Conservation (phyloP, 2,329 filamentous ascomycete genomes). For the Graphium sp. region DNA sequence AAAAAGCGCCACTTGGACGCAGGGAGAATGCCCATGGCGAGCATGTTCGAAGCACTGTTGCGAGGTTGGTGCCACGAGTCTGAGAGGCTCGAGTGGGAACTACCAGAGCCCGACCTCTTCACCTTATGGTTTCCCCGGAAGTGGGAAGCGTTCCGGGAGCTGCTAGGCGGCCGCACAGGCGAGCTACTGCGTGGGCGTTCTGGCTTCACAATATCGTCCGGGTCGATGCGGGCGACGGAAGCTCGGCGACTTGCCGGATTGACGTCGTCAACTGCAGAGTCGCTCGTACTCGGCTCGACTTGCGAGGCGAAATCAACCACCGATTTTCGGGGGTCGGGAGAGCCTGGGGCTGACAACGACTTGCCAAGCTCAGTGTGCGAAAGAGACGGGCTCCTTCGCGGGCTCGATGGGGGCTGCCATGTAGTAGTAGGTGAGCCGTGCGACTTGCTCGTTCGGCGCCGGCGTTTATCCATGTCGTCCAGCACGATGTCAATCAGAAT, state of each 20-base stretch:
- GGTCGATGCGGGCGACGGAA: constrained; percentile 27
- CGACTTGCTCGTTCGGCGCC: constrained; percentile 72
- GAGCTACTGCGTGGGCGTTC: constrained; percentile 59
- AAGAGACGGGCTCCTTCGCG: constrained; percentile 44
- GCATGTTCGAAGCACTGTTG: constrained; percentile 64
- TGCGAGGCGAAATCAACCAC: constrained; percentile 32
- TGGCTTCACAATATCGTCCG: constrained; percentile 29
- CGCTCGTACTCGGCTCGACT: constrained; percentile 40
- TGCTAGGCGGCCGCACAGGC: constrained; percentile 58
- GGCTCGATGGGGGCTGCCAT: constrained; percentile 41
- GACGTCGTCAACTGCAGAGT: constrained; percentile 26
- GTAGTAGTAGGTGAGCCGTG: constrained; percentile 64
- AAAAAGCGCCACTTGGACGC: constrained; percentile 89
- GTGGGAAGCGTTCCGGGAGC: constrained; percentile 54
- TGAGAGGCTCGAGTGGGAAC: constrained; percentile 68
- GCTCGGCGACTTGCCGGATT: constrained; percentile 19
- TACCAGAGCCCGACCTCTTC: constrained; percentile 76
- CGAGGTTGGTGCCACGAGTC: constrained; percentile 43
- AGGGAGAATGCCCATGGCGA: constrained; percentile 56
- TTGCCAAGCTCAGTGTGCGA: constrained; percentile 50
- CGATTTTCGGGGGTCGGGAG: constrained; percentile 29
- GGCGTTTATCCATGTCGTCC: constrained; percentile 88
- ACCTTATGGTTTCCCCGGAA: constrained; percentile 56
- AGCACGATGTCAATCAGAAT: constrained; percentile 84
- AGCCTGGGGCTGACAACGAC: constrained; percentile 53